Evolutionary conservation across 169 alveolate species (phyloP).

Genomic region (Eimeria maxima): DNA sequence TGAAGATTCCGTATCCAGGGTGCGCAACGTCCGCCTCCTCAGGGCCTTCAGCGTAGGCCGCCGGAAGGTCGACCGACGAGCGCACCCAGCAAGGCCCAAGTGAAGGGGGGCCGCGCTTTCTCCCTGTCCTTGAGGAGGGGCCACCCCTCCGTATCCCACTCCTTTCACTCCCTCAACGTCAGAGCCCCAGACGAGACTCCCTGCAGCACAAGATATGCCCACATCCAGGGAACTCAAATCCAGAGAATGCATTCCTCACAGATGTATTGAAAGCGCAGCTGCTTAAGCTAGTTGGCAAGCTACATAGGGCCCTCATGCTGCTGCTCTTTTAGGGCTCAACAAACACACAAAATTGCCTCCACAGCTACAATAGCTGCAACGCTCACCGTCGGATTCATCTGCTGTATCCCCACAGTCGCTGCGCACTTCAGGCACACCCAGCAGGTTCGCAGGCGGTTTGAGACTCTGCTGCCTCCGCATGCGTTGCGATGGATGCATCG

Average conservation of each 20-base stretch:
- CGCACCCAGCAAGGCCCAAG: background rate
- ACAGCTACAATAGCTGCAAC: background rate
- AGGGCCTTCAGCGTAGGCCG: slow-evolving; percentile 53
- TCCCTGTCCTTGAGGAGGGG: slow-evolving; percentile 36
- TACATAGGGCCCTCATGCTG: background rate
- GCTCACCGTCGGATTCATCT: slow-evolving; percentile 38
- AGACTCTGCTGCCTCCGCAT: slow-evolving; percentile 48
- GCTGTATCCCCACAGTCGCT: slow-evolving; percentile 60
- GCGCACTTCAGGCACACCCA: slow-evolving; percentile 48
- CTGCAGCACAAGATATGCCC: background rate
- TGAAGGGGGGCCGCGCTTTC: background rate
- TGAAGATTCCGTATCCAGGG: background rate
- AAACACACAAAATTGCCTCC: background rate
- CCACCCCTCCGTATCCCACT: slow-evolving; percentile 9
- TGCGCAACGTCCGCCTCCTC: slow-evolving; percentile 69
- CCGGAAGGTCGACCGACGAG: slow-evolving; percentile 29
- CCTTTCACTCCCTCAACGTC: slow-evolving; percentile 27
- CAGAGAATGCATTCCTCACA: background rate
- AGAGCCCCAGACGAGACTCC: slow-evolving; percentile 43
- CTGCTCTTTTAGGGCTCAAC: background rate
- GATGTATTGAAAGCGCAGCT: background rate
- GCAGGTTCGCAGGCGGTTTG: background rate
- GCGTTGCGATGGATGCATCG: slow-evolving; percentile 12
- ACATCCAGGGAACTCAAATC: background rate
- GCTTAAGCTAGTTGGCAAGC: background rate